These are phyloP conservation scores for Colletotrichum lini DNA, from an alignment of 2,329 filamentous ascomycete species.

Conservation along the genomic window DNA sequence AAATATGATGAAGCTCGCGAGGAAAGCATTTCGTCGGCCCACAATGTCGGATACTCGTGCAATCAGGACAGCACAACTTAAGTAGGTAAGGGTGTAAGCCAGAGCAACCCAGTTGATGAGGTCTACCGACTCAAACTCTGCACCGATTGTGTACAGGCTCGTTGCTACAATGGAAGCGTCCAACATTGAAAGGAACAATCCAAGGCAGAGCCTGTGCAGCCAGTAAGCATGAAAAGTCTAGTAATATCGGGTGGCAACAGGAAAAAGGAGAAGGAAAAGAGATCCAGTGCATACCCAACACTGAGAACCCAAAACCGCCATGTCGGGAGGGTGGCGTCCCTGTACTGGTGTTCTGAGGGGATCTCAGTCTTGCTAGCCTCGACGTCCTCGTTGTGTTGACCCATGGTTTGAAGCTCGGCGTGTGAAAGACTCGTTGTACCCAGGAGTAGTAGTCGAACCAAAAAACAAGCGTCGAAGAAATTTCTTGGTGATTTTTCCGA, in stretches of 20 bases:
- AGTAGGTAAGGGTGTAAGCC: constrained; percentile 69
- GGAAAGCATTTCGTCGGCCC: constrained; percentile 67
- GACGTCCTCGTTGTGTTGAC: constrained; percentile 9
- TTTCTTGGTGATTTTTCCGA: too few relatives aligned
- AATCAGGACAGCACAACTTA: constrained; percentile 70
- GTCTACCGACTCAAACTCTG: constrained; percentile 62
- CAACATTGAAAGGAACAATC: constrained; percentile 71
- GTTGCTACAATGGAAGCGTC: constrained; percentile 74
- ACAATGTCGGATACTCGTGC: constrained; percentile 69
- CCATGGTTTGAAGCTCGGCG: not conserved
- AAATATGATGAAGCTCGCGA: constrained; percentile 67
- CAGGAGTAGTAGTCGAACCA: not conserved
- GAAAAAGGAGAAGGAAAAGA: not conserved
- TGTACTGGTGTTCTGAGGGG: constrained; percentile 9
- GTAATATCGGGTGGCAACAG: not conserved
- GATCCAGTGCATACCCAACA: constrained; percentile 48
- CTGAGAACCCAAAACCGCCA: constrained; percentile 53
- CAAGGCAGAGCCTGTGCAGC: constrained; percentile 60
- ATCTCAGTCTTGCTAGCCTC: constrained; percentile 15
- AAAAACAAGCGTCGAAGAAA: not conserved
- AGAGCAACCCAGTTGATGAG: constrained; percentile 69
- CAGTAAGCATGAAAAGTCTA: not conserved
- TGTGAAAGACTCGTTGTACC: not conserved
- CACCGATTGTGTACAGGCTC: constrained; percentile 68
- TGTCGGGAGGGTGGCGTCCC: constrained; percentile 44